Evolutionary conservation across 352 stramenopile species (phyloP).

Genomic region (Saprolegnia diclina): DNA sequence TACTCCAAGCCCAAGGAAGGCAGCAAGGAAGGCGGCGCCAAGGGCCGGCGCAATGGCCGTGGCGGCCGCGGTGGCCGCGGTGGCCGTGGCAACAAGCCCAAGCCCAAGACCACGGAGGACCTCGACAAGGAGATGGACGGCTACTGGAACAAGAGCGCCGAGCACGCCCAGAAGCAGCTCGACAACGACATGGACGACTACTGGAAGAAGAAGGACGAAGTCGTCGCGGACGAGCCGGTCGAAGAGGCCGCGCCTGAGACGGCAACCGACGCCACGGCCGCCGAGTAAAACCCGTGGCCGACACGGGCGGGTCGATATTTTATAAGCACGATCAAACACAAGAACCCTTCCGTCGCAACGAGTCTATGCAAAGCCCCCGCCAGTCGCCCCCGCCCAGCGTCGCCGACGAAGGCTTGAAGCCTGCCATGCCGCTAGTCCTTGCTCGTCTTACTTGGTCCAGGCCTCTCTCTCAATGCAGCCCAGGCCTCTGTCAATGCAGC

Average conservation of each 20-base stretch:
- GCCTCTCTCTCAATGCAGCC: too few species aligned
- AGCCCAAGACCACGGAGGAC: constrained; percentile 69
- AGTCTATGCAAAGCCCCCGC: too few species aligned
- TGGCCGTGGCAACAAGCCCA: constrained; percentile 35
- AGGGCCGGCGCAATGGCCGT: constrained; percentile 17
- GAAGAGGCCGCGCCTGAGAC: not conserved
- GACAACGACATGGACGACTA: constrained; percentile 84
- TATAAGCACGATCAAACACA: not conserved
- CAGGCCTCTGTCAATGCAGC: too few species aligned
- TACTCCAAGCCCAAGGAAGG: constrained; percentile 11
- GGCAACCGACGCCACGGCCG: not conserved
- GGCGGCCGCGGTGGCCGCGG: constrained; percentile 30
- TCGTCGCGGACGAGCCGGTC: not conserved
- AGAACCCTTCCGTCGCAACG: too few species aligned
- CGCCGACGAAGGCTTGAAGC: too few species aligned
- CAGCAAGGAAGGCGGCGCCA: constrained; percentile 12
- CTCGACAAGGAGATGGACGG: constrained; percentile 81
- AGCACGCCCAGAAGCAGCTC: constrained; percentile 79
- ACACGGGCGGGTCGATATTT: not conserved
- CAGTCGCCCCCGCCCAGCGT: too few species aligned
- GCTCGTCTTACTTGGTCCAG: too few species aligned
- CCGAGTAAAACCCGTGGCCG: not conserved
- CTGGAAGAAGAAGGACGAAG: constrained; percentile 72
- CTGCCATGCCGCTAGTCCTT: too few species aligned
- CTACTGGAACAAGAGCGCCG: constrained; percentile 82